These are phyloP conservation scores for Scytalidium lignicola DNA, from an alignment of 2,329 filamentous ascomycete species.

Conservation along the genomic window DNA sequence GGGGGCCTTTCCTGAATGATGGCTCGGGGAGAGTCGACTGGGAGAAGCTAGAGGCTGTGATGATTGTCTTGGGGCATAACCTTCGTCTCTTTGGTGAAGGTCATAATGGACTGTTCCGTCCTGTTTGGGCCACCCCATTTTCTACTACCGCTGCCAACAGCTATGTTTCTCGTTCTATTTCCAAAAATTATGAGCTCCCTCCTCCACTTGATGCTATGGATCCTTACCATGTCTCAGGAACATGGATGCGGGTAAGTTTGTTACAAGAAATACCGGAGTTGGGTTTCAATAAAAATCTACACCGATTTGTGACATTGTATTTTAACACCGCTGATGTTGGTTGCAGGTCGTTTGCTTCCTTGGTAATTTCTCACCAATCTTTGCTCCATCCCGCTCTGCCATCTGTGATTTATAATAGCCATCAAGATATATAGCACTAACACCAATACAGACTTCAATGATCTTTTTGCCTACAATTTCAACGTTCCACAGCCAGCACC, in stretches of 20 bases:
- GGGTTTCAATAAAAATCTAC: too few species aligned
- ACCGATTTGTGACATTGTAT: too few species aligned
- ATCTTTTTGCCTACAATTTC: constrained; percentile 71
- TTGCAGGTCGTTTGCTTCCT: constrained; percentile 38
- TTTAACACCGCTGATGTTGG: constrained; percentile 14
- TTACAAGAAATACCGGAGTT: too few species aligned
- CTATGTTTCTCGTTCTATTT: constrained; percentile 35
- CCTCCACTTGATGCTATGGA: constrained; percentile 48
- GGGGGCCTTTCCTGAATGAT: constrained; percentile 69
- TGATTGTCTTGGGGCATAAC: constrained; percentile 64
- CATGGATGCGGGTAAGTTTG: constrained; percentile 60
- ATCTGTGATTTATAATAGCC: constrained; percentile 21
- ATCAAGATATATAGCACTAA: constrained; percentile 8
- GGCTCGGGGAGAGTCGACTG: constrained; percentile 62
- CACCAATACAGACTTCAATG: constrained; percentile 59
- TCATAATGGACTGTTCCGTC: constrained; percentile 39
- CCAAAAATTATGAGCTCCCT: constrained; percentile 7
- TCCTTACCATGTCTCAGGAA: constrained; percentile 66
- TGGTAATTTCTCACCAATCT: constrained; percentile 18
- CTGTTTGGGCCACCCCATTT: constrained; percentile 53
- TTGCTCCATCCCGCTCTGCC: constrained; percentile 29
- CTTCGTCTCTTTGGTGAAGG: constrained; percentile 43
- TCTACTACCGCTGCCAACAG: constrained; percentile 48
- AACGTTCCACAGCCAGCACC: constrained; percentile 34
- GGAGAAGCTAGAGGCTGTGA: constrained; percentile 73